Conservation (phyloP, 768 basidiomycete species). For the Pleurotus citrinopileatus region DNA sequence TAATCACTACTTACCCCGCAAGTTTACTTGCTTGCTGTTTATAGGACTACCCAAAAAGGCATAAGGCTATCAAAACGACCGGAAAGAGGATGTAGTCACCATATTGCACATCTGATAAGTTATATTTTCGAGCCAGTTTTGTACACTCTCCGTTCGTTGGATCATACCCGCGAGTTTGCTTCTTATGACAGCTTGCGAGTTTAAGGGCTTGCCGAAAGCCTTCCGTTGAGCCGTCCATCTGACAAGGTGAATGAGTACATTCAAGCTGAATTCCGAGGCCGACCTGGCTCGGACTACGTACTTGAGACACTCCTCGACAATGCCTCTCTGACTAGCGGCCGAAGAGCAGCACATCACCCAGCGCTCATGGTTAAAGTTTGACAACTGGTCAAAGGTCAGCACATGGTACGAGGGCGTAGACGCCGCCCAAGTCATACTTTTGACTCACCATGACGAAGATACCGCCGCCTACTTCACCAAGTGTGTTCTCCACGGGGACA, state of each 20-base stretch:
- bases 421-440: neutral
- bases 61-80: conserved; percentile 18
- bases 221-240: conserved; percentile 88
- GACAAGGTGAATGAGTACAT: neutral
- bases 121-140: conserved; percentile 72
- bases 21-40: conserved; percentile 73
- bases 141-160: conserved; percentile 59
- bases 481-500: conserved; percentile 84
- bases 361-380: conserved; percentile 92
- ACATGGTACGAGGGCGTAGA: conserved; percentile 34
- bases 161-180: conserved; percentile 90
- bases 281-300: conserved; percentile 23
- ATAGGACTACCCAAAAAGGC: conserved; percentile 42
- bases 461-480: conserved; percentile 51
- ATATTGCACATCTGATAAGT: conserved; percentile 90
- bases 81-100: conserved; percentile 32
- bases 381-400: conserved; percentile 65
- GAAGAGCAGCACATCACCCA: conserved; percentile 70
- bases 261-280: neutral
- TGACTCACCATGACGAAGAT: conserved; percentile 35
- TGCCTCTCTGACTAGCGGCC: conserved; percentile 47
- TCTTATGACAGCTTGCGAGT: conserved; percentile 83
- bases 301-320: conserved; percentile 86
- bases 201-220: conserved; percentile 87
- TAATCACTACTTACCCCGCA: conserved; percentile 52